Base-by-base conservation (phyloP, 2,329 filamentous ascomycete genomes). In the Penicillium fuscoglaucum region DNA sequence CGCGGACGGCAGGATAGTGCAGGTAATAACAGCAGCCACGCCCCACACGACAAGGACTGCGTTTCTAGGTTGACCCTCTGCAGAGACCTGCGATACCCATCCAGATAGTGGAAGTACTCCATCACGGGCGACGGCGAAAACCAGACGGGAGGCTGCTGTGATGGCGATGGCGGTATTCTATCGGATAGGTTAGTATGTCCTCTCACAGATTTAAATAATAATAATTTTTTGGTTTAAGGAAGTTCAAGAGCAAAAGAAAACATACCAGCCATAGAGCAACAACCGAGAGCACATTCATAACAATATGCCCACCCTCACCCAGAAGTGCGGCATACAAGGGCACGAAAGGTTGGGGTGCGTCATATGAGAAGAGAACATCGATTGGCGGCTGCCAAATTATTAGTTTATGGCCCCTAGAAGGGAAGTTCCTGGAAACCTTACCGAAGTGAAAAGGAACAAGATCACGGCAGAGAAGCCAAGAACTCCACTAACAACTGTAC, bases 101-200 rank as follows among this genome's bases (percentile, higher is more conserved):
- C 77, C 66, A 2, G 83, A 86, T 70, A 81, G 85, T 0, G 84
- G 84, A 3, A 87, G 74, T 29, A 87, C 82, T 33, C 83, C 83
- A 64, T 87, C 84, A 45, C 84, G 79, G 28, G 84, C 84, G 6
- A 87, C 83, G 41, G 84, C 84, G 69, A 85, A 87, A 62, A 87
- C 83, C 1, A 86, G 76, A 24, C 84, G 80, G 4, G 84, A 86
- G 13, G 82, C 82, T 9, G 84, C 84, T 12, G 84, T 78, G 41
- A 85, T 80, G 26, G 83, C 82, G 55, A 86, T 83, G 0, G 83
- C 83, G 1, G 83, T 85, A 69, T 86, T 86, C 81, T 74, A 21
- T 21, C 0, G 31, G 12, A 9, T 15, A 21, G 3, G 17, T 52
- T 56, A 52, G 54, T 17, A 55, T 35, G 13, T 41, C 12, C 19